phyloP scores from a whole-genome alignment of 192 early-diverging fungal genomes.

The Obelidium mucronatum region DNA sequence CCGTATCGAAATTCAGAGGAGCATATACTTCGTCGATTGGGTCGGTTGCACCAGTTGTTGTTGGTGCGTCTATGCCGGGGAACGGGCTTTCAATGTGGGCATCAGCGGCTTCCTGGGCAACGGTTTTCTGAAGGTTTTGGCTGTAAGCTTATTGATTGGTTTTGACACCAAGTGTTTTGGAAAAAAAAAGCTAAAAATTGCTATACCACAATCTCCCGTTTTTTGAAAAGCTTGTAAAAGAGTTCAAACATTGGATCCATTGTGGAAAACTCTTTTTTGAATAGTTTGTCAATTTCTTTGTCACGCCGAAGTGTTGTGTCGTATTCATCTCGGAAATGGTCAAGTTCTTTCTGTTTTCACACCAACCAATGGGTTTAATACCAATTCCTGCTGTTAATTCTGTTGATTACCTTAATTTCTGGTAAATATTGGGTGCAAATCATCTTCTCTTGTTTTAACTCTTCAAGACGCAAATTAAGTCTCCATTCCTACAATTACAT shows the following conservation, averaged over 20 bases:
- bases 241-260: constrained; percentile 46
- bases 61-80: constrained; percentile 11
- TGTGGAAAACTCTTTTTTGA: constrained; percentile 63
- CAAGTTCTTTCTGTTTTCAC: constrained; percentile 58
- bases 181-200: constrained; percentile 8
- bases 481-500: constrained; percentile 38
- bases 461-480: constrained; percentile 49
- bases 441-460: constrained; percentile 50
- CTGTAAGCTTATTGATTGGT: background rate
- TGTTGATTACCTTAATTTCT: constrained; percentile 56
- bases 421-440: constrained; percentile 52
- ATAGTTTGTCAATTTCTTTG: constrained; percentile 65
- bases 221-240: constrained; percentile 53
- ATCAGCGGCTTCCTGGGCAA: constrained; percentile 16
- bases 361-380: background rate
- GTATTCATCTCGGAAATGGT: constrained; percentile 59
- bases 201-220: constrained; percentile 40
- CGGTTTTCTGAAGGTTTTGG: constrained; percentile 6
- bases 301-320: constrained; percentile 55
- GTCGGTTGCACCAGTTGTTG: background rate
- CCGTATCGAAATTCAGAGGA: constrained; percentile 36
- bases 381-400: constrained; percentile 22
- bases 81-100: constrained; percentile 20
- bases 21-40: constrained; percentile 24
- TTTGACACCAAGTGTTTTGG: background rate